Evolutionary conservation across 2,329 filamentous ascomycete species (phyloP).

Genomic region (Aspergillus fijiensis): DNA sequence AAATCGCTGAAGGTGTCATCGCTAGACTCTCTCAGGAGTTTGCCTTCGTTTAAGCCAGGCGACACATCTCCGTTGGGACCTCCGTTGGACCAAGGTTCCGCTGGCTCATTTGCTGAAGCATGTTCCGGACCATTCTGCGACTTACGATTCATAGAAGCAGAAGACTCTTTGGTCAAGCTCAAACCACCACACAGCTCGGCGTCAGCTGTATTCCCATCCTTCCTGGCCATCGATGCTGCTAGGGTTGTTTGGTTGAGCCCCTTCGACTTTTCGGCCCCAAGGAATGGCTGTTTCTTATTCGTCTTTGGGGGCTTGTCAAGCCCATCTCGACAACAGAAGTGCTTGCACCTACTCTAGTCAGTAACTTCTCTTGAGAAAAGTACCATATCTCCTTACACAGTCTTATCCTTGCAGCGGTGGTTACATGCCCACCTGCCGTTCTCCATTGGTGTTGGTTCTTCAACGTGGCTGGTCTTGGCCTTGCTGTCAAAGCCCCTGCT

Average conservation of each 20-base stretch:
- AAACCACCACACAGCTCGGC: background rate
- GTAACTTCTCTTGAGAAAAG: background rate
- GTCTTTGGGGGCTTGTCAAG: constrained; percentile 61
- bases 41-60: background rate
- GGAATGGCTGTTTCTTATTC: constrained; percentile 24
- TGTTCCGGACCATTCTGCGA: background rate
- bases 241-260: constrained; percentile 31
- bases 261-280: constrained; percentile 22
- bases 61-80: constrained; percentile 11
- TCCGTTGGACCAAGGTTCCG: background rate
- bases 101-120: background rate
- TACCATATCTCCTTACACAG: constrained; percentile 38
- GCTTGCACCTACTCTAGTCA: constrained; percentile 57
- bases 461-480: constrained; percentile 16
- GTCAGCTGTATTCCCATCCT: constrained; percentile 3
- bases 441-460: constrained; percentile 54
- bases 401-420: constrained; percentile 65
- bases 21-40: constrained; percentile 35
- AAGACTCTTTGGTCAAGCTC: background rate
- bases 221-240: constrained; percentile 27
- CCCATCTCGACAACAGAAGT: constrained; percentile 71
- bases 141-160: background rate
- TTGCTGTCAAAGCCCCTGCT: constrained; percentile 10
- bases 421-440: constrained; percentile 76
- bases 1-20: constrained; percentile 37